Evolutionary conservation across 352 stramenopile genomes (phyloP), one percentile per base, ranked within the genome.

Genomic region (Phytophthora foliorum): DNA sequence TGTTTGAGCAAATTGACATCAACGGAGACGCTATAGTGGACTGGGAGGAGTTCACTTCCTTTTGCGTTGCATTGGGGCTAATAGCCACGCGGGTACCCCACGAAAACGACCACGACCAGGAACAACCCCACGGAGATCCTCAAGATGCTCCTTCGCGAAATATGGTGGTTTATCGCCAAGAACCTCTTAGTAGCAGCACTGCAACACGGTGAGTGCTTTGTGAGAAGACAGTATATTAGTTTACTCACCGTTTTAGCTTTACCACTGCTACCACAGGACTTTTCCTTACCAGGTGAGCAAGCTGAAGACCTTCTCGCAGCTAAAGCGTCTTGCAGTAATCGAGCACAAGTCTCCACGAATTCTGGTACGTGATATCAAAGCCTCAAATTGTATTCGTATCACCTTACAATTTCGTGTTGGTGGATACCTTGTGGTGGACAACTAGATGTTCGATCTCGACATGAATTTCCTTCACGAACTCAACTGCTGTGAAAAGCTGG

Each of bases 11-110:
- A 48, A 93, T 93, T 48, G 89, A 96, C 36, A 92, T 96, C 64
- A 95, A 95, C 34, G 89, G 89, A 1, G 87, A 96, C 59, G 74
- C 69, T 0, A 24, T 75, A 4, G 84, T 96, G 19, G 84, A 93
- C 38, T 96, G 89, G 89, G 87, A 96, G 50, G 89, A 96, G 64
- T 94, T 96, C 61, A 93, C 87, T 38, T 89, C 84, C 0, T 92
- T 94, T 62, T 94, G 86, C 50, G 81, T 94, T 6, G 80, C 80
- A 36, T 46, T 91, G 2, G 89, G 87, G 16, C 77, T 91, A 10
- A 77, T 91, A 6, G 74, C 78, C 2, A 89, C 84, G 6, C 69
- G 77, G 10, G 57, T 46, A 14, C 53, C 42, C 0, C 58, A 75
- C 9, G 65, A 74, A 5, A 63, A 70, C 21, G 65, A 77, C 22